phyloP scores from a whole-genome alignment of 1,139 yeast species.

The Candida buenavistaensis region DNA sequence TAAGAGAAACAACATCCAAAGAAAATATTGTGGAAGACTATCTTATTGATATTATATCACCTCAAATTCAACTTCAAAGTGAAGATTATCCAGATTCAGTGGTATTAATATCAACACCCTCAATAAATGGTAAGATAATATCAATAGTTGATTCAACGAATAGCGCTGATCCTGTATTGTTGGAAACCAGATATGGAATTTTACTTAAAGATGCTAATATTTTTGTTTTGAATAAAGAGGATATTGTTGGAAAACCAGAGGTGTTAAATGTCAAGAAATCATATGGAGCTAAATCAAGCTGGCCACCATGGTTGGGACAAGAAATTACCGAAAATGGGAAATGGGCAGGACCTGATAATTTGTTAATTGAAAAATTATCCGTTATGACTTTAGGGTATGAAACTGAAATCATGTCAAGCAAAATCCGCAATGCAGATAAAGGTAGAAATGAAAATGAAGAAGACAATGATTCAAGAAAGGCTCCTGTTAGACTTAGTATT shows the following conservation, averaged over 20 bases:
- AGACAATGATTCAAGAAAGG: slow-evolving; percentile 9
- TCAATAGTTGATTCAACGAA: slow-evolving; percentile 31
- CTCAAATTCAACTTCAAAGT: slow-evolving; percentile 81
- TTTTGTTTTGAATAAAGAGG: slow-evolving; percentile 35
- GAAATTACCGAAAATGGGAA: slow-evolving; percentile 41
- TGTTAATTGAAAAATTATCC: slow-evolving; percentile 41
- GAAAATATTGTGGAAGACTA: slow-evolving; percentile 62
- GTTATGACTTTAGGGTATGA: slow-evolving; percentile 37
- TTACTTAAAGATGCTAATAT: slow-evolving; percentile 40
- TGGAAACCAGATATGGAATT: slow-evolving; percentile 41
- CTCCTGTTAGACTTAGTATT: slow-evolving; percentile 27
- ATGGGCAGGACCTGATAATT: slow-evolving; percentile 37
- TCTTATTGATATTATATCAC: slow-evolving; percentile 71
- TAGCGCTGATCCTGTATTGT: slow-evolving; percentile 24
- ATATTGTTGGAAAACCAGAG: slow-evolving; percentile 13
- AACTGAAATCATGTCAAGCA: slow-evolving; percentile 27
- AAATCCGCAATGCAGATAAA: slow-evolving; percentile 6
- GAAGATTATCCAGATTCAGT: slow-evolving; percentile 64
- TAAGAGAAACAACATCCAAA: slow-evolving; percentile 42
- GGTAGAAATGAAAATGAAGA: slow-evolving; percentile 10
- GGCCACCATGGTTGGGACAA: slow-evolving; percentile 53
- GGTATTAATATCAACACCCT: slow-evolving; percentile 46
- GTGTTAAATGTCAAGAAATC: slow-evolving; percentile 24
- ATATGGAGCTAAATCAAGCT: slow-evolving; percentile 38
- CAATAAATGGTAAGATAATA: slow-evolving; percentile 38